Evolutionary conservation across 805 yeast species (phyloP).

Genomic region (Monosporozyma unispora): DNA sequence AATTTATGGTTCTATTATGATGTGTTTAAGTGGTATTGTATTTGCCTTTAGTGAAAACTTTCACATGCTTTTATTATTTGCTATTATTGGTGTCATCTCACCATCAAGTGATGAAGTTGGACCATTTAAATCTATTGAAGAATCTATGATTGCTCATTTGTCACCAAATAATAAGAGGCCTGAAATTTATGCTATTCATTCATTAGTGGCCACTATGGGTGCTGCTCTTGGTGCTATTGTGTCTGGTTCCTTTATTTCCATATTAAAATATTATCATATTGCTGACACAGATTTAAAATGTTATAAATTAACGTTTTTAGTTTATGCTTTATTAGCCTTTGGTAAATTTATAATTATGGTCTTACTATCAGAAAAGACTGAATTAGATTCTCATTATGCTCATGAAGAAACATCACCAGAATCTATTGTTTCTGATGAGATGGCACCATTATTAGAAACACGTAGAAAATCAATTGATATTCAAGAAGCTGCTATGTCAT

Average conservation of each 20-base stretch:
- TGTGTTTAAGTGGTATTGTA: conserved; percentile 57
- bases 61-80: conserved; percentile 52
- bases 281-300: conserved; percentile 32
- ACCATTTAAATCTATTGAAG: conserved; percentile 81
- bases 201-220: conserved; percentile 60
- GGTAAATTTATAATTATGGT: conserved; percentile 44
- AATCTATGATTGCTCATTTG: conserved; percentile 70
- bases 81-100: conserved; percentile 76
- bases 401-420: conserved; percentile 9
- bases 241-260: conserved; percentile 53
- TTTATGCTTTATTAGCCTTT: conserved; percentile 48
- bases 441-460: conserved; percentile 19
- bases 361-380: conserved; percentile 46
- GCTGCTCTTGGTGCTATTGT: conserved; percentile 61
- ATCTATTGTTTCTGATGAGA: conserved; percentile 19
- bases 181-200: conserved; percentile 67
- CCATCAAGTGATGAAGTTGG: conserved; percentile 90
- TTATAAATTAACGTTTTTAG: conserved; percentile 48
- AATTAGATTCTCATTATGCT: conserved; percentile 29
- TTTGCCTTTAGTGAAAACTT: conserved; percentile 53
- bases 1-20: conserved; percentile 53
- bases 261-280: conserved; percentile 31
- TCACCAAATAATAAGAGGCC: conserved; percentile 59
- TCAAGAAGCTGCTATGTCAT: background rate
- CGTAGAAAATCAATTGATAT: conserved; percentile 1